These are phyloP conservation scores for Aspergillus ochraceus DNA, from an alignment of 2,329 filamentous ascomycete genomes.

Conservation along the genomic window DNA sequence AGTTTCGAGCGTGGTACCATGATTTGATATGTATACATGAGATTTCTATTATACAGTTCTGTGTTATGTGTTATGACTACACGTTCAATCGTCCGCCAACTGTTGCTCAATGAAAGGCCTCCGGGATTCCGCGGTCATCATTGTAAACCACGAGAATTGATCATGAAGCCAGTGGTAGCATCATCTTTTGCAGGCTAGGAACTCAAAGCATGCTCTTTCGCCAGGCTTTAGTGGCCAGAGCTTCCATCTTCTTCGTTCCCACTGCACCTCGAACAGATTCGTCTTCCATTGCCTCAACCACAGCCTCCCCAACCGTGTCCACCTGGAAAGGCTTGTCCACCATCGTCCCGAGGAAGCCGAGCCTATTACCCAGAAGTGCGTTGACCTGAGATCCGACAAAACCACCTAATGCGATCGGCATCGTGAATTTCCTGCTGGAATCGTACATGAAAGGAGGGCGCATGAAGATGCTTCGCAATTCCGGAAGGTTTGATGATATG, in stretches of 20 bases:
- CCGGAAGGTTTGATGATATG: slow-evolving; percentile 70
- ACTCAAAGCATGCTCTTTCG: slow-evolving; percentile 80
- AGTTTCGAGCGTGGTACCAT: slow-evolving; percentile 97
- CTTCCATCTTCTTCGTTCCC: slow-evolving; percentile 77
- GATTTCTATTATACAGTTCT: slow-evolving; percentile 19
- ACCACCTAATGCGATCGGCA: slow-evolving; percentile 79
- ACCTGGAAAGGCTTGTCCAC: slow-evolving; percentile 85
- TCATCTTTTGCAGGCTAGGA: slow-evolving; percentile 2
- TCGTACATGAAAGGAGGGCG: slow-evolving; percentile 90
- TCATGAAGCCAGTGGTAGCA: slow-evolving; percentile 20
- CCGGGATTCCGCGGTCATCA: background rate
- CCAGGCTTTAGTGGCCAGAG: slow-evolving; percentile 79
- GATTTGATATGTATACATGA: slow-evolving; percentile 60
- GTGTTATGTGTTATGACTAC: background rate
- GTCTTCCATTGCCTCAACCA: slow-evolving; percentile 82
- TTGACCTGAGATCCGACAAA: slow-evolving; percentile 77
- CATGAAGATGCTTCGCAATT: slow-evolving; percentile 77
- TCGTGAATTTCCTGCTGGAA: slow-evolving; percentile 72
- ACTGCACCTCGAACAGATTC: slow-evolving; percentile 71
- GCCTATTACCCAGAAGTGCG: slow-evolving; percentile 69
- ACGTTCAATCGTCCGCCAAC: background rate
- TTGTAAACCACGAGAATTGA: background rate
- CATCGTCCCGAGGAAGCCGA: slow-evolving; percentile 79
- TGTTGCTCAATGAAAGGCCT: background rate
- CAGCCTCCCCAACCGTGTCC: slow-evolving; percentile 82